These are phyloP conservation scores for Alternaria hordeiaustralica DNA, from an alignment of 2,329 filamentous ascomycete species.

Conservation along the genomic window DNA sequence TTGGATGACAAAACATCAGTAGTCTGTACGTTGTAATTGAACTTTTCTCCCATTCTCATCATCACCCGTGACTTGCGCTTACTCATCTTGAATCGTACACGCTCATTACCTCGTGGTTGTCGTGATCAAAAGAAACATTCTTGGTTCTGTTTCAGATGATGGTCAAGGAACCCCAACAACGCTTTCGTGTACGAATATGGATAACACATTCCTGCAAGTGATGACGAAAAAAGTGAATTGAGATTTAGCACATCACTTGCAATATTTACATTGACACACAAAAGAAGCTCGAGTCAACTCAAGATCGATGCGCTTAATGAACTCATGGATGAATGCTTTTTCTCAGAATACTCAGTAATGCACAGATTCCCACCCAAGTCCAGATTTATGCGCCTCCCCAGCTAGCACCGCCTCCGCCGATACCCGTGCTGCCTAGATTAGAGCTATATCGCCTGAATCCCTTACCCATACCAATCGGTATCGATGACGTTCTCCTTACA, in stretches of 20 bases:
- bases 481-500: conserved; percentile 49
- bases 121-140: too few species aligned
- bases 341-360: not conserved
- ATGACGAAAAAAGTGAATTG: not conserved
- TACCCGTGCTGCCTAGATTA: conserved; percentile 52
- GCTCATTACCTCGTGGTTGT: too few species aligned
- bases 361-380: not conserved
- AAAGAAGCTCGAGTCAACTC: too few species aligned
- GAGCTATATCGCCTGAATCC: conserved; percentile 55
- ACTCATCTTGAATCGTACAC: too few species aligned
- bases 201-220: too few species aligned
- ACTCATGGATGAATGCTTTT: not conserved
- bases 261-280: not conserved
- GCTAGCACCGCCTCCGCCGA: conserved; percentile 42
- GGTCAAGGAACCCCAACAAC: too few species aligned
- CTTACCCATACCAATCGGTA: conserved; percentile 55
- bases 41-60: not conserved
- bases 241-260: not conserved
- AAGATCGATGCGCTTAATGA: not conserved
- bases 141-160: too few species aligned
- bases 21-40: not conserved
- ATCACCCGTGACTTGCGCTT: too few species aligned
- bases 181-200: too few species aligned
- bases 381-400: conserved; percentile 36
- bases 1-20: not conserved